Evolutionary conservation across 192 early-diverging fungal species (phyloP).

Genomic region (Geosiphon pyriformis): DNA sequence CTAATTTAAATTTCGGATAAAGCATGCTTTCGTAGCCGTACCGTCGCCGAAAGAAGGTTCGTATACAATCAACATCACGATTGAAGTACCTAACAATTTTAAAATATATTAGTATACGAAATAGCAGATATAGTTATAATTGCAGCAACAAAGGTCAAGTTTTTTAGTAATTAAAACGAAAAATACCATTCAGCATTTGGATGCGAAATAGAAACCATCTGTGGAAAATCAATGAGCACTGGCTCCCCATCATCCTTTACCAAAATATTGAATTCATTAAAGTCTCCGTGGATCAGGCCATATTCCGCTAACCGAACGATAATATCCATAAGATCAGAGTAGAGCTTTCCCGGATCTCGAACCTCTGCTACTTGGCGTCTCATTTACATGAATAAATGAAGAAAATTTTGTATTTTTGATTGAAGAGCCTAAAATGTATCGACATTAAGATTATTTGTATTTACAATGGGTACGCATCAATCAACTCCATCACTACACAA

Average conservation of each 20-base stretch:
- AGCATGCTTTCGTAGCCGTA: constrained; percentile 88
- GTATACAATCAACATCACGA: constrained; percentile 97
- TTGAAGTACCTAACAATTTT: constrained; percentile 75
- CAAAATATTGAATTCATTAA: constrained; percentile 99
- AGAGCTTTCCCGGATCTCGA: constrained; percentile 85
- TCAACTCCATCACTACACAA: constrained; percentile 93
- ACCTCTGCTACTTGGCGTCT: constrained; percentile 83
- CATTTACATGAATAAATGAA: not conserved
- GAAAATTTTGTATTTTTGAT: not conserved
- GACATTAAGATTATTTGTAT: constrained; percentile 5
- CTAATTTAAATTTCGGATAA: constrained; percentile 85
- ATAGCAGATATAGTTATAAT: not conserved
- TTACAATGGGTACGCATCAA: constrained; percentile 88
- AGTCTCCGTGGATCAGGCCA: constrained; percentile 98
- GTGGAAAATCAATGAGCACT: constrained; percentile 97
- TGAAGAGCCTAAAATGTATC: not conserved
- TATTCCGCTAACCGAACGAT: constrained; percentile 91
- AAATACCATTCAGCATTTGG: constrained; percentile 81
- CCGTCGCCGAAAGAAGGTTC: constrained; percentile 83
- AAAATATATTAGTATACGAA: not conserved
- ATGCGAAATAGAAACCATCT: constrained; percentile 99
- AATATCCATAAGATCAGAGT: constrained; percentile 91
- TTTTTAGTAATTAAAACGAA: not conserved
- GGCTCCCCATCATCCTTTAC: constrained; percentile 77
- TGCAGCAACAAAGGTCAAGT: not conserved